A percentile compares a stretch with the other conserved stretches of the same genome.
These are phyloP conservation scores for Rhododendron griersonianum DNA, from an alignment of 148 eudicot genomes.

Conservation along the genomic window DNA sequence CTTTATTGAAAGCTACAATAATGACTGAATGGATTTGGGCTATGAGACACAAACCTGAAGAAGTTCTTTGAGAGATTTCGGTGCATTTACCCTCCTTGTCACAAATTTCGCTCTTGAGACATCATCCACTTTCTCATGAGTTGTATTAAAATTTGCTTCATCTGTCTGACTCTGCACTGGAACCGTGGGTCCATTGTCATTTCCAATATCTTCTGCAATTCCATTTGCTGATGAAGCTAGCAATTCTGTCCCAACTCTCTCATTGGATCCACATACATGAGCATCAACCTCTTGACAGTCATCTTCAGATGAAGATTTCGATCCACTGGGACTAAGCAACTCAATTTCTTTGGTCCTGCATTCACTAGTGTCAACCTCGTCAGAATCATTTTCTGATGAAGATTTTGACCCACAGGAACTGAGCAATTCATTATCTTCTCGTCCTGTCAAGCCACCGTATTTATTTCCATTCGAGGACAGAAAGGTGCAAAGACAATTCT, in stretches of 20 bases:
- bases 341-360: slow-evolving; percentile 10
- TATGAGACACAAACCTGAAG: slow-evolving; percentile 39
- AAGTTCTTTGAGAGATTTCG: slow-evolving; percentile 30
- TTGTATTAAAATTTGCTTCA: slow-evolving; percentile 19
- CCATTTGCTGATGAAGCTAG: slow-evolving; percentile 3
- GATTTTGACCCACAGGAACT: slow-evolving; percentile 20
- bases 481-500: slow-evolving; percentile 16
- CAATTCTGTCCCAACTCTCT: slow-evolving; percentile 8
- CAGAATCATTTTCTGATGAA: slow-evolving; percentile 20
- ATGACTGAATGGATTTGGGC: neutral
- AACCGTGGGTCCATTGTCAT: neutral
- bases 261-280: slow-evolving; percentile 20
- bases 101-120: slow-evolving; percentile 13
- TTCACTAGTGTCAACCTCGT: slow-evolving; percentile 15
- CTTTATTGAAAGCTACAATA: neutral
- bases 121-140: slow-evolving; percentile 20
- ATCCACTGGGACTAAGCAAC: slow-evolving; percentile 13
- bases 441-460: slow-evolving; percentile 16
- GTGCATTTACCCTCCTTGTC: slow-evolving; percentile 7
- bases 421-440: slow-evolving; percentile 11
- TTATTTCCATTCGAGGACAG: slow-evolving; percentile 14
- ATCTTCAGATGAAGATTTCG: slow-evolving; percentile 22
- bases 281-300: slow-evolving; percentile 12
- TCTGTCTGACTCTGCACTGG: slow-evolving; percentile 10
- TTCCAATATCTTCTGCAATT: slow-evolving; percentile 14